Percentiles rank a stretch among this genome's conserved stretches.
Evolutionary conservation across 306 rosid genomes (phyloP).

Genomic region (Dalbergia cochinchinensis): DNA sequence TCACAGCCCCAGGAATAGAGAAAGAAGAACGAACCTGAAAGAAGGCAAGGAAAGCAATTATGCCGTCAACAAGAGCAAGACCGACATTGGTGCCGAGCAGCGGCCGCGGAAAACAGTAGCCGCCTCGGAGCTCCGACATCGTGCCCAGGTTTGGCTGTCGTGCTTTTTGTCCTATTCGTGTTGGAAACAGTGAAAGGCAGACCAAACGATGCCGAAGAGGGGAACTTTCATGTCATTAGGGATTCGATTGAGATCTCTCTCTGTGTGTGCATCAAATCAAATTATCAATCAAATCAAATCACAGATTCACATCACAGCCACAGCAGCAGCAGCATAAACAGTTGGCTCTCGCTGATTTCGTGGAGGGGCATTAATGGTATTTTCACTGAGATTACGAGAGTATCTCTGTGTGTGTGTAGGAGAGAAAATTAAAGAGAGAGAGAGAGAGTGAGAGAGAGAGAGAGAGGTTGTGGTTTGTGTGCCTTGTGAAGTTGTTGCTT

Average conservation of each 20-base stretch:
- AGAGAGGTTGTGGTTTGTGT: constrained; percentile 40
- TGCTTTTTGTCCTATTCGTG: not conserved
- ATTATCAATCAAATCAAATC: not conserved
- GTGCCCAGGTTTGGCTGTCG: constrained; percentile 13
- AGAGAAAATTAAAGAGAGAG: no score
- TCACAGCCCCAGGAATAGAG: constrained; percentile 10
- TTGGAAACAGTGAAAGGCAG: constrained; percentile 13
- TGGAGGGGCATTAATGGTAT: constrained; percentile 44
- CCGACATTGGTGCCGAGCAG: constrained; percentile 65
- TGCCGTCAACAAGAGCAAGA: constrained; percentile 74
- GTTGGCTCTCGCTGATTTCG: constrained; percentile 32
- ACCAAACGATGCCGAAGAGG: constrained; percentile 25
- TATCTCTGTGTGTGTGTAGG: not conserved
- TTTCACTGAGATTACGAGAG: not conserved
- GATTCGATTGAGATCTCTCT: constrained; percentile 41
- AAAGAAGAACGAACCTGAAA: constrained; percentile 68
- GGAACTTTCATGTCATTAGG: constrained; percentile 47
- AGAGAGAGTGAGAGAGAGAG: not conserved
- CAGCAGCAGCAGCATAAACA: not conserved
- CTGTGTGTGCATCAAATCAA: no score
- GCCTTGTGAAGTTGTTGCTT: constrained; percentile 20
- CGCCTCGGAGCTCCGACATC: constrained; percentile 65
- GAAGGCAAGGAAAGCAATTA: constrained; percentile 70
- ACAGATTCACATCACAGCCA: constrained; percentile 12
- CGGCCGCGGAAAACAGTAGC: constrained; percentile 67